Base-by-base conservation (phyloP, 2,329 filamentous ascomycete genomes). In the Cercospora nicotianae region DNA sequence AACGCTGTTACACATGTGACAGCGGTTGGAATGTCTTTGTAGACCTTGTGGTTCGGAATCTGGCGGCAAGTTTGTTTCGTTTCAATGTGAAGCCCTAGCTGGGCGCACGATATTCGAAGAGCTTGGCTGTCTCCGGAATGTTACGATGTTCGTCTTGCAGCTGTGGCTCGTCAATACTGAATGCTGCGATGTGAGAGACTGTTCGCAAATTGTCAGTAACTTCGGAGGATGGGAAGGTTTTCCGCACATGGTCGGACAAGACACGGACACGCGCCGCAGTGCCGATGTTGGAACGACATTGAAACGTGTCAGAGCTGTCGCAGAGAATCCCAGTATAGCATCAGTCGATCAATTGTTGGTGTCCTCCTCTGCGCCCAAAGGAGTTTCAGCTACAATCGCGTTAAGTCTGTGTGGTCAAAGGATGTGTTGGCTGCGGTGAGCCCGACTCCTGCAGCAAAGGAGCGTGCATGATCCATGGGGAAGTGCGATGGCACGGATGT, bases 211-310 rank as follows among this genome's bases (percentile, higher is more conserved):
- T 28, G 48, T 53, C 48, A 28, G 48, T 53, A 9, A 13, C 5
- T 53, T 28, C 23, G 23, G 23, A 31, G 18, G 61, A 63, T 63
- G 57, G 42, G 48, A 31, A 36, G 10, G n/a, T 16, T 20, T 7
- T 16, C 45, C 61, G 61, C 61, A 63, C 45, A 63, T 63, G 61
- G 45, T 63, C 61, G 61, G 45, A 55, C 30, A 10, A n/a, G 18
- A 36, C 28, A 9, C 23, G 61, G 23, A 55, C 60, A 30, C 39
- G 60, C 33, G 36, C 36, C 60, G 42, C 10, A 20, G 3, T 12
- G 36, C 60, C 42, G 36, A 45, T 48, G 60, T 62, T 62, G 60
- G 39, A 45, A 48, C 36, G 60, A 48, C 60, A 45, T 48, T 58
- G 28, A 20, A 33, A 58, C 55, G 28, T 58, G 55, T 9, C 55